phyloP scores from a whole-genome alignment of 2,329 filamentous ascomycete genomes.

The Orbilia oligospora region DNA sequence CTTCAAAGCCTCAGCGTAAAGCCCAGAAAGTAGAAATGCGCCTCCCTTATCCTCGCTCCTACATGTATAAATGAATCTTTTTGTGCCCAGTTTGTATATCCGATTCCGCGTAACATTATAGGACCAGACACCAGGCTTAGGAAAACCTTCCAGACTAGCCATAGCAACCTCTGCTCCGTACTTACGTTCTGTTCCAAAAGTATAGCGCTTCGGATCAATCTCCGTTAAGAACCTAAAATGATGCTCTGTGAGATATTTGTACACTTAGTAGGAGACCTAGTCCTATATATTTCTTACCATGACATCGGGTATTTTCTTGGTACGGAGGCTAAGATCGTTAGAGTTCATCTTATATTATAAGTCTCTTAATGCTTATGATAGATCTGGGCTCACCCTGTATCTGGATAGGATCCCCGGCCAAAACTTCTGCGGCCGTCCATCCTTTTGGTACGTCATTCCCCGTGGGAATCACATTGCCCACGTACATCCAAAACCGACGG shows the following conservation, averaged over 20 bases:
- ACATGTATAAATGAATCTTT: conserved; percentile 56
- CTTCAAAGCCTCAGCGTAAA: conserved; percentile 3
- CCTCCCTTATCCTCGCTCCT: conserved; percentile 19
- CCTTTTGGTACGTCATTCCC: conserved; percentile 36
- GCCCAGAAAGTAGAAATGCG: conserved; percentile 27
- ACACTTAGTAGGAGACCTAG: not conserved
- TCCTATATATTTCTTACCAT: conserved; percentile 27
- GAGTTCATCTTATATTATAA: no score
- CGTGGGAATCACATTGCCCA: conserved; percentile 34
- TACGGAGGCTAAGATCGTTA: conserved; percentile 19
- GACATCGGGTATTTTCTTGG: conserved; percentile 36
- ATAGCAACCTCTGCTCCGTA: conserved; percentile 31
- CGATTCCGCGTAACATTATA: conserved; percentile 11
- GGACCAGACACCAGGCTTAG: conserved; percentile 45
- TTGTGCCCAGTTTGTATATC: conserved; percentile 39
- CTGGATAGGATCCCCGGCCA: conserved; percentile 35
- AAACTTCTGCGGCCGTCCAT: conserved; percentile 30
- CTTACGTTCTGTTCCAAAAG: not conserved
- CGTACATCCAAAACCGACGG: conserved; percentile 19
- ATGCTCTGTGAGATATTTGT: not conserved
- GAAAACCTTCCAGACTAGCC: conserved; percentile 14
- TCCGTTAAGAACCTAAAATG: conserved; percentile 42
- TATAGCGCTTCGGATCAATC: conserved; percentile 10
- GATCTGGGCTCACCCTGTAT: conserved; percentile 24
- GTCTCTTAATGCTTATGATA: no score